Base-by-base conservation (phyloP, 306 rosid genomes). In the Prunus armeniaca region DNA sequence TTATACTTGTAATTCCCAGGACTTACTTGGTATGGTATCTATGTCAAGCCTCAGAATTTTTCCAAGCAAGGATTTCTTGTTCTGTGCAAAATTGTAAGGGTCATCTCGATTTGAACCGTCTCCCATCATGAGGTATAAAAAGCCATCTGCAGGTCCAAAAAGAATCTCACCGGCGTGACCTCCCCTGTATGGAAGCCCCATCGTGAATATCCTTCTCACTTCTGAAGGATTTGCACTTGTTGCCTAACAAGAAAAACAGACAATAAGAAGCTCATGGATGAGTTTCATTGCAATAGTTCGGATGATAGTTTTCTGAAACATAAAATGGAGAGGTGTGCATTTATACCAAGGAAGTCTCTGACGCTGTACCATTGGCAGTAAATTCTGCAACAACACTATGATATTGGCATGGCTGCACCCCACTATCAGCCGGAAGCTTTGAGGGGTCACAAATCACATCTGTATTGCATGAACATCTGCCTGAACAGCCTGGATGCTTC, bases 121-220 rank as follows among this genome's bases (percentile, higher is more conserved):
- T 45, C 78, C 79, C 68, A 74, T 38, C 81, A 79, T 74, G 47
- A 84, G 57, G 73, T 79, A 87, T 62, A 82, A 65, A 62, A 76
- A 87, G 3, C 86, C 86, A 84, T 87, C 88, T 20, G 46, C 63
- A 18, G 90, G 81, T 79, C 86, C 84, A 81, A 87, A 81, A 45
- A 79, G 82, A 76, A 84, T 79, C 77, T 86, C 81, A 10, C 81
- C 83, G 11, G 81, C 83, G 41, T 84, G 84, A 30, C 76, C 82
- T 63, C 69, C 74, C 15, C 12, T 30, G 12, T 3, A 51, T 50
- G 97, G 97, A 60, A 95, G 97, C 19, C 34, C 34, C 34, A 32
- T 32, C 4, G 34, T 4, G 34, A 32, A 32, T 32, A 90, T 92
- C 75, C 98, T 92, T 80, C 98, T 88, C 83, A 92, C 97, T 74